A percentile compares a stretch with the other conserved stretches of the same genome.
Conservation (phyloP, 768 basidiomycete genomes). For the Macrolepiota fuliginosa region DNA sequence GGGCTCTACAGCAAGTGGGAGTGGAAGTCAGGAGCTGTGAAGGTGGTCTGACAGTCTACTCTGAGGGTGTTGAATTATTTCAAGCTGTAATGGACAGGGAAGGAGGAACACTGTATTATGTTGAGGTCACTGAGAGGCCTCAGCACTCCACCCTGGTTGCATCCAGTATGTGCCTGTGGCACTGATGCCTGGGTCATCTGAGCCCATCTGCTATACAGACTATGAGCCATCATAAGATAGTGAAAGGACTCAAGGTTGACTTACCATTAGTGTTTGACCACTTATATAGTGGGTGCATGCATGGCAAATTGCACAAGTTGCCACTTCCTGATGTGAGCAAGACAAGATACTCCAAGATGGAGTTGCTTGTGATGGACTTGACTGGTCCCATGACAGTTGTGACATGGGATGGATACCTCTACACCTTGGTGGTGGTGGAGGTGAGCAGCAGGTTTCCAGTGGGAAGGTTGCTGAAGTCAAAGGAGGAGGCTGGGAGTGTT, state of each 20-base stretch:
- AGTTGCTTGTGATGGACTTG: too few relatives aligned
- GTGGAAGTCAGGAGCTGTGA: too few relatives aligned
- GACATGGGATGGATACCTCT: slow-evolving; percentile 19
- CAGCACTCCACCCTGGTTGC: slow-evolving; percentile 9
- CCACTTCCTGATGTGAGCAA: slow-evolving; percentile 24
- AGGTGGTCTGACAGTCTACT: too few relatives aligned
- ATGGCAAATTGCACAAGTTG: slow-evolving; percentile 22
- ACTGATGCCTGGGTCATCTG: slow-evolving; percentile 24
- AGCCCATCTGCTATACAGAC: slow-evolving; percentile 15
- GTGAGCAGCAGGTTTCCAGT: slow-evolving; percentile 18
- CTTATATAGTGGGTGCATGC: slow-evolving; percentile 23
- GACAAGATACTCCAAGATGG: too few relatives aligned
- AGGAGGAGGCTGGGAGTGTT: slow-evolving; percentile 21
- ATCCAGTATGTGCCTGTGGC: slow-evolving; percentile 19
- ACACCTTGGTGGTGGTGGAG: slow-evolving; percentile 30
- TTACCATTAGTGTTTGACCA: slow-evolving; percentile 14
- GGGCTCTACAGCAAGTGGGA: too few relatives aligned
- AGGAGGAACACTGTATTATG: too few relatives aligned
- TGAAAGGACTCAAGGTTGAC: slow-evolving; percentile 22
- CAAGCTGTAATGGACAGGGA: too few relatives aligned
- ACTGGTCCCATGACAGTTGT: slow-evolving; percentile 24
- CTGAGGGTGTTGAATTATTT: too few relatives aligned
- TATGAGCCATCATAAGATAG: slow-evolving; percentile 20
- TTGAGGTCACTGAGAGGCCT: too few relatives aligned
- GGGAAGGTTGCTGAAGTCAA: slow-evolving; percentile 20